A percentile compares a stretch with the other conserved stretches of the same genome.
These are phyloP conservation scores for Talaromyces sp. DNA, from an alignment of 2,329 filamentous ascomycete genomes.

Conservation along the genomic window DNA sequence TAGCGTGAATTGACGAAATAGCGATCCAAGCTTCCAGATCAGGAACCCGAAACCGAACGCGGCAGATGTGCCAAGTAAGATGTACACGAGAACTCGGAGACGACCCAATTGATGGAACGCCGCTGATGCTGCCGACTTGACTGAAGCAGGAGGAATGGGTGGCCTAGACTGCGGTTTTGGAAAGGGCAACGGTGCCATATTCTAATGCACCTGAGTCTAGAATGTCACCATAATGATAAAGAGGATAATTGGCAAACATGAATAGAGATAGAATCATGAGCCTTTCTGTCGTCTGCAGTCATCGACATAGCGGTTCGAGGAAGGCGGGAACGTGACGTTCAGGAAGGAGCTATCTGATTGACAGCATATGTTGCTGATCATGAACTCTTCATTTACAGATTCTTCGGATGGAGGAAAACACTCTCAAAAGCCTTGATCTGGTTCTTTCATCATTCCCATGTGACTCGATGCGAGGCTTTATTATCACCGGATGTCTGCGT, in stretches of 20 bases:
- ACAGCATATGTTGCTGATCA: background rate
- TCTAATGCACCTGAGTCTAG: background rate
- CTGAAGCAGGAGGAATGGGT: background rate
- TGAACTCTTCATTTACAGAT: background rate
- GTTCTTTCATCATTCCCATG: background rate
- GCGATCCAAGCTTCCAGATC: slow-evolving; percentile 38
- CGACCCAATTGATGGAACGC: slow-evolving; percentile 24
- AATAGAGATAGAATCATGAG: background rate
- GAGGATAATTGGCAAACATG: background rate
- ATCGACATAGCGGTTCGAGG: background rate
- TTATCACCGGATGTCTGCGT: too few species aligned
- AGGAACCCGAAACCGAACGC: slow-evolving; percentile 39
- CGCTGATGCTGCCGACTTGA: slow-evolving; percentile 15
- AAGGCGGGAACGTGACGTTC: background rate
- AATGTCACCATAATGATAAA: slow-evolving; percentile 16
- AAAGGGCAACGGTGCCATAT: slow-evolving; percentile 15
- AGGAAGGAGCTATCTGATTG: background rate
- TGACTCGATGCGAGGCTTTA: too few species aligned
- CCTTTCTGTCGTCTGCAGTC: background rate
- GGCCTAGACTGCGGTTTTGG: background rate
- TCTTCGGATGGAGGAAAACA: background rate
- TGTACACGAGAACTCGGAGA: slow-evolving; percentile 29
- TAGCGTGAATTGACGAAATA: slow-evolving; percentile 36
- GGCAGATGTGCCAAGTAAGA: slow-evolving; percentile 35
- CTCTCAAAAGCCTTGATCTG: background rate